A percentile compares a stretch with the other conserved stretches of the same genome.
Conservation (phyloP, 495 filamentous ascomycete genomes). For the Schizothecium vesticola region DNA sequence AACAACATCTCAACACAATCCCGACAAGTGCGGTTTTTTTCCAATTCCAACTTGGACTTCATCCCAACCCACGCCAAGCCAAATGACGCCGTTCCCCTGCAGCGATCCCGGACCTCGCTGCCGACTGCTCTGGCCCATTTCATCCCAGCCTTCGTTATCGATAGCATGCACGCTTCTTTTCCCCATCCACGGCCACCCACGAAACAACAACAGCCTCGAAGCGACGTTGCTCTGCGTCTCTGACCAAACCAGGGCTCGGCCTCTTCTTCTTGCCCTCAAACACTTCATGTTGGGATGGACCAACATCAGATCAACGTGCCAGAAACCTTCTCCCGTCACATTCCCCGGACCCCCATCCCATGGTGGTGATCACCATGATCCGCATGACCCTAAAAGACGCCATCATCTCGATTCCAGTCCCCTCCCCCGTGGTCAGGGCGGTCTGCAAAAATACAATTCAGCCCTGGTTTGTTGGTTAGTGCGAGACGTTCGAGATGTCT, state of each 20-base stretch:
- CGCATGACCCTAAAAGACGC: background rate
- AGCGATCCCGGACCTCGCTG: background rate
- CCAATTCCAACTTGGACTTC: background rate
- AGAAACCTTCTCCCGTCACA: background rate
- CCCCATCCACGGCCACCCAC: too few relatives aligned
- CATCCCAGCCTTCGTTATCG: background rate
- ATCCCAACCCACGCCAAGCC: background rate
- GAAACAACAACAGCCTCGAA: background rate
- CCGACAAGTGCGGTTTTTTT: too few relatives aligned
- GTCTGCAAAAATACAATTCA: background rate
- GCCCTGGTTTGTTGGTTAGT: too few relatives aligned
- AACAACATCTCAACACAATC: too few relatives aligned
- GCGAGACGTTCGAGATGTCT: too few relatives aligned
- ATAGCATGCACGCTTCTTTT: background rate
- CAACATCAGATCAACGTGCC: background rate
- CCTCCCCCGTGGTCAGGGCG: too few relatives aligned
- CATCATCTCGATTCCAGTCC: background rate
- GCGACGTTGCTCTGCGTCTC: background rate
- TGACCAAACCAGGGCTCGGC: background rate
- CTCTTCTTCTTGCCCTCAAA: constrained; percentile 2
- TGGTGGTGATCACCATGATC: constrained; percentile 5
- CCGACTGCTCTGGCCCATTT: background rate
- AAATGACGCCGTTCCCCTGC: background rate
- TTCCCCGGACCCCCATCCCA: too few relatives aligned
- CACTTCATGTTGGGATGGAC: background rate